Base-by-base conservation (phyloP, 1,284 basidiomycete genomes). In the Melampsora americana region DNA sequence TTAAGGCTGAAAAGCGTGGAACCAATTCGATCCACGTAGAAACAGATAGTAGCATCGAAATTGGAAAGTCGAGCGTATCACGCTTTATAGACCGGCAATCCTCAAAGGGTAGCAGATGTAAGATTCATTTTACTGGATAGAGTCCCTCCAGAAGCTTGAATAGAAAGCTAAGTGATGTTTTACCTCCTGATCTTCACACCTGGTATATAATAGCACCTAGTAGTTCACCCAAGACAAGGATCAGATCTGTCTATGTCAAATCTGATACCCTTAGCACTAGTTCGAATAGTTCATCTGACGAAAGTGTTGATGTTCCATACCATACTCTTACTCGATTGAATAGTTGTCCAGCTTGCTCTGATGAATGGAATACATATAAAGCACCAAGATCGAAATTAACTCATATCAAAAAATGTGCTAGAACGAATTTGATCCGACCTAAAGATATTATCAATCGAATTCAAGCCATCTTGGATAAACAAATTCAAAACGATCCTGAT, bases 301-400 rank as follows among this genome's bases (percentile, higher is more conserved):
- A 56, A 28, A 23, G n/a, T 14, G 26, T 74, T 28, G 30, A 53
- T 9, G 66, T 74, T n/a, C 46, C 46, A 18, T 74, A 74, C 28
- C 20, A 48, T 7, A 66, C 64, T 48, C 39, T 74, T 20, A 64
- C 62, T 28, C 46, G 53, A 59, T 32, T 74, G 9, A 60, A 56
- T 5, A 66, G 35, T 26, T 74, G 71, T 60, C 71, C 71, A 1
- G 71, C 39, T 18, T 74, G 71, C 46, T 18, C 42, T 14, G 53
- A 66, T 23, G 28, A 5, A 7, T 74, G 71, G 71, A 74, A 32
- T 7, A 66, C 64, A n/a, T 74, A 74, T 50, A 66, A 66, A 44
- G 71, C 71, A 3, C 71, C 71, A 30, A 56, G 39, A 1, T 66
- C 62, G 0, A 74, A 74, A 35, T 50, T 74, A 9, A 66, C 18